Base-by-base conservation (phyloP, 306 rosid species). In the Quercus dentata region DNA sequence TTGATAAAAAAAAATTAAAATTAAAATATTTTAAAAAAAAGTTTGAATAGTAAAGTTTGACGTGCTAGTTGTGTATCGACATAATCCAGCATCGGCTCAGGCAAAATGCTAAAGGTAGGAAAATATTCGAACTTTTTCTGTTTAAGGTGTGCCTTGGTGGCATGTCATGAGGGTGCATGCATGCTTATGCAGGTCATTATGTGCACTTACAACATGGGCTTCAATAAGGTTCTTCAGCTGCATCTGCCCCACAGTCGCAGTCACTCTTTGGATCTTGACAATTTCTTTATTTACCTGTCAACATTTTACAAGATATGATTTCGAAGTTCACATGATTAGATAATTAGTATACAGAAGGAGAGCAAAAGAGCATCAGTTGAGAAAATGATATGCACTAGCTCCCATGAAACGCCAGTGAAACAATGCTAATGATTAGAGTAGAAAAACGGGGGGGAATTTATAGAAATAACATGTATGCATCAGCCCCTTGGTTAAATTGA, bases 191-290 rank as follows among this genome's bases (percentile, higher is more conserved):
- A 61, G 58, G 71, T 74, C 63, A 75, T 74, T 79, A 65, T 44
- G 82, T 63, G 68, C 38, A 82, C 99, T 95, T 92, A 95, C 99
- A 83, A 92, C 98, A 81, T 95, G 99, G 88, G 97, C 94, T 88
- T 92, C 94, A 62, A 95, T 92, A 9, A 95, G 96, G 89, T 73
- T 91, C 91, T 91, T 95, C 85, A 95, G 93, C 85, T 91, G 97
- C 85, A 89, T 90, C 90, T 92, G 99, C 77, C 98, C 99, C 76
- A 88, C 99, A 13, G 98, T 88, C 0, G 99, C 97, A 44, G 91
- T 80, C 70, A 95, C 92, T 74, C 98, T 89, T 72, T 95, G 99
- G 88, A 91, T 88, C 86, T 91, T 95, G 56, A 95, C 99, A 75
- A 95, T 95, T 88, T 95, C 99, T 78, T 89, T 90, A 82, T 95